These are phyloP conservation scores for Litchi chinensis DNA, from an alignment of 345 rosid species.

Conservation along the genomic window DNA sequence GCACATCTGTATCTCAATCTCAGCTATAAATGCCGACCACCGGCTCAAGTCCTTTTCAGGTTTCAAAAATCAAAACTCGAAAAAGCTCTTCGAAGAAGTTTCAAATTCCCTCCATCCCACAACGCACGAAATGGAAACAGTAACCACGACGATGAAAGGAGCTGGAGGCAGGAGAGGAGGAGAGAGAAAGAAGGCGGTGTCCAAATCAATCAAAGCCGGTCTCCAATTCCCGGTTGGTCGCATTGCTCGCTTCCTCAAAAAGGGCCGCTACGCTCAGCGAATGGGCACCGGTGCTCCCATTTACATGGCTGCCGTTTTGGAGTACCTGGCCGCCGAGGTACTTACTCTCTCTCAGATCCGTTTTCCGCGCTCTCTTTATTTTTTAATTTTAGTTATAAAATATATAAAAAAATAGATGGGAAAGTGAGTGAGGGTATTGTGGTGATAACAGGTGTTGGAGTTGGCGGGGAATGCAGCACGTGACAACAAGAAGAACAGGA, in stretches of 20 bases:
- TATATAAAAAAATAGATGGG: no score
- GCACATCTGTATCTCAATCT: not conserved
- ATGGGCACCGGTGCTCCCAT: slow-evolving; percentile 73
- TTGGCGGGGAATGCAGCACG: slow-evolving; percentile 73
- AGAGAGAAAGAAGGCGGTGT: slow-evolving; percentile 56
- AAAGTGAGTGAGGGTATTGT: not conserved
- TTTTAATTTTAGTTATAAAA: no score
- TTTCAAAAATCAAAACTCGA: not conserved
- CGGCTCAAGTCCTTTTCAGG: not conserved
- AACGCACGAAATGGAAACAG: slow-evolving; percentile 43
- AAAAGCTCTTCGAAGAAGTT: not conserved
- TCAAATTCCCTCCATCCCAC: not conserved
- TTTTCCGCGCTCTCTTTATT: not conserved
- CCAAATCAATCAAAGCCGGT: slow-evolving; percentile 69
- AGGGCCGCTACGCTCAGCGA: slow-evolving; percentile 66
- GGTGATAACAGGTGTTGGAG: slow-evolving; percentile 51
- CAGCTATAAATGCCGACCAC: slow-evolving; percentile 7
- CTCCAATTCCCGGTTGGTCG: slow-evolving; percentile 86
- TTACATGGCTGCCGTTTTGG: slow-evolving; percentile 77
- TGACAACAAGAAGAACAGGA: slow-evolving; percentile 69
- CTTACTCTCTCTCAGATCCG: slow-evolving; percentile 17
- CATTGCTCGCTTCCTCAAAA: slow-evolving; percentile 67
- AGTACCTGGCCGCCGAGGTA: slow-evolving; percentile 87
- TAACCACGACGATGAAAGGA: slow-evolving; percentile 42
- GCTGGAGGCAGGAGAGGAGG: slow-evolving; percentile 69